Evolutionary conservation across 495 filamentous ascomycete genomes (phyloP).

Genomic region (Bathelium albidoporum): DNA sequence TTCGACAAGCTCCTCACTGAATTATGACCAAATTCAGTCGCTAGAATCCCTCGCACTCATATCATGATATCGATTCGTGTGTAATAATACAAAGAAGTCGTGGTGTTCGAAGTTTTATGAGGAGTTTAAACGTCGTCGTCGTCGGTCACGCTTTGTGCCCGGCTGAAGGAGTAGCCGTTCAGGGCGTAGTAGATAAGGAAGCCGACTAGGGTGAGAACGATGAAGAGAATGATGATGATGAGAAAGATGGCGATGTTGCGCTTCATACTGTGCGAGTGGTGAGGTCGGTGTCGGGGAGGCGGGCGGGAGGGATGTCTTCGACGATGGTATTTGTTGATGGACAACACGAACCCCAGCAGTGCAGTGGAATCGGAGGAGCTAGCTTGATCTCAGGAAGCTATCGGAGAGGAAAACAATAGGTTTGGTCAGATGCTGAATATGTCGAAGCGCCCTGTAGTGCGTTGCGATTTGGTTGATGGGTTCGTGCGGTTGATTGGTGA

Average conservation of each 20-base stretch:
- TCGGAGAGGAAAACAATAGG: too few species aligned
- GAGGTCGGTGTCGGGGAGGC: not conserved
- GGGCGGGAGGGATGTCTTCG: not conserved
- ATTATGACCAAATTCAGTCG: not conserved
- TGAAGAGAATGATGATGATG: slow-evolving; percentile 37
- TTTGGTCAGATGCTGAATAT: too few species aligned
- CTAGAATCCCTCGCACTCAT: not conserved
- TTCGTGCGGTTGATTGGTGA: too few species aligned
- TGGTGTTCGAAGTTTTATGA: not conserved
- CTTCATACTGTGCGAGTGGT: slow-evolving; percentile 24
- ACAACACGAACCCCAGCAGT: too few species aligned
- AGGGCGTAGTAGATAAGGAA: slow-evolving; percentile 32
- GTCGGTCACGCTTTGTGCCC: slow-evolving; percentile 14
- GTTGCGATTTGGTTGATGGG: too few species aligned
- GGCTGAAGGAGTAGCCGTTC: slow-evolving; percentile 17
- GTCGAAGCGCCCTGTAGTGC: too few species aligned
- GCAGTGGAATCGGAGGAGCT: too few species aligned
- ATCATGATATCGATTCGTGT: not conserved
- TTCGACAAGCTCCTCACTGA: not conserved
- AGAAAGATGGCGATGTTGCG: slow-evolving; percentile 38
- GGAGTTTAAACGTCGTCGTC: not conserved
- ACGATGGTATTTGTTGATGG: not conserved
- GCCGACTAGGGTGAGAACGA: slow-evolving; percentile 31
- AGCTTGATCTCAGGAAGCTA: too few species aligned
- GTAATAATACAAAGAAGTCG: not conserved